Base-by-base conservation (phyloP, 2,329 filamentous ascomycete genomes). In the Ilyonectria sp. region DNA sequence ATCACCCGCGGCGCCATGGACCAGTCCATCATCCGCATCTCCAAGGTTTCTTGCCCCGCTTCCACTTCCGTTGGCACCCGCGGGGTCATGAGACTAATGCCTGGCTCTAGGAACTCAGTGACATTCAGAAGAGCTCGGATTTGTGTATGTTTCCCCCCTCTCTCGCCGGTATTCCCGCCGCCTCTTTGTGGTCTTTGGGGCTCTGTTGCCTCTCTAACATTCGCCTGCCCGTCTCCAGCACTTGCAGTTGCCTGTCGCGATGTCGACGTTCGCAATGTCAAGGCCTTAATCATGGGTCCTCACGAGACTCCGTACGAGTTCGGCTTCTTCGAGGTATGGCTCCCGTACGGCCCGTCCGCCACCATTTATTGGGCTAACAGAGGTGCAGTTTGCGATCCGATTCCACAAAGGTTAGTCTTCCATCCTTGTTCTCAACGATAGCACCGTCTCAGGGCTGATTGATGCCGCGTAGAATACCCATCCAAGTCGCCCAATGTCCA, bases 231-330 rank as follows among this genome's bases (percentile, higher is more conserved):
- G 47, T 40, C 33, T 31, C 52, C 52, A 95, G 94, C 95, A 33
- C 88, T 98, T 70, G 94, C 94, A 11, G 94, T 98, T 55, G 93
- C 93, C 63, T 97, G 93, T 78, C 88, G 93, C 58, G 96, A 98
- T 81, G 87, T 91, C 73, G 94, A 99, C 80, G 93, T 98, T 68
- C 92, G 95, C 62, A 92, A 94, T 78, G 92, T 98, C 56, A 92
- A 91, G 78, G 94, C 95, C 55, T 82, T 98, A 70, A 95, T 98
- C 75, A 90, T 98, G 72, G 96, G 96, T 0, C 95, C 96, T 26
- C 94, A 95, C 71, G 95, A 96, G 74, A 97, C 95, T 1, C 95
- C 95, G 0, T 99, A 99, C 80, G 95, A 98, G 80, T 98, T 97
- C 78, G 96, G 96, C 3, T 98, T 98, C 83, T 98, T 97, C 78